Conservation (phyloP, 345 rosid genomes). For the Ceriops tagal region DNA sequence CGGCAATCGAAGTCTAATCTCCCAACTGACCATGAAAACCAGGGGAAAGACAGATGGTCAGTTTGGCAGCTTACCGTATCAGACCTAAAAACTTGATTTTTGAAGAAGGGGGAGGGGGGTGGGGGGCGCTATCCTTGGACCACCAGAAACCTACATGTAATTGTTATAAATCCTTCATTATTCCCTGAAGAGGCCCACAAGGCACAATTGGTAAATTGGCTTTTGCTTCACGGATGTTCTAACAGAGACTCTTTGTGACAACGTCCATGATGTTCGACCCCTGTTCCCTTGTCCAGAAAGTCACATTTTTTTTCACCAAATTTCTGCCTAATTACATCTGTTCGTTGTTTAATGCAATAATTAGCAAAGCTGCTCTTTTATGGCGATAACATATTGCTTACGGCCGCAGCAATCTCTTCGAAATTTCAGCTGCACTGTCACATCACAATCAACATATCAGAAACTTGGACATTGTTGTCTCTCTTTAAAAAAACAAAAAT, state of each 20-base stretch:
- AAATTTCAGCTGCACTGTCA: no score
- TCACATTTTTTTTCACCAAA: conserved; percentile 5
- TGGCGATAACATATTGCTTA: background rate
- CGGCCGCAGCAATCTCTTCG: background rate
- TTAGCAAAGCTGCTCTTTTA: background rate
- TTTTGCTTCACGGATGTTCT: conserved; percentile 40
- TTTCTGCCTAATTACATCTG: background rate
- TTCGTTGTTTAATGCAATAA: background rate
- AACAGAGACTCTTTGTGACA: conserved; percentile 8
- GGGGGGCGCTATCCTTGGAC: conserved; percentile 11
- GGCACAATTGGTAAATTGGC: conserved; percentile 18
- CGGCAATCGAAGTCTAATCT: no score
- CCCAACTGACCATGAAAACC: no score
- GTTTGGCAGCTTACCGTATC: background rate
- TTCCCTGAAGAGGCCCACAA: conserved; percentile 3
- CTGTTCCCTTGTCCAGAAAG: conserved; percentile 34
- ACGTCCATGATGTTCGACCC: conserved; percentile 15
- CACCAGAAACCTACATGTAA: conserved; percentile 19
- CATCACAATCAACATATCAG: no score
- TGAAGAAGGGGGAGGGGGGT: no score
- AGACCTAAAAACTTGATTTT: background rate
- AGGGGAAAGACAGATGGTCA: no score
- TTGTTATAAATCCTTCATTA: background rate
- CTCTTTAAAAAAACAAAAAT: no score
- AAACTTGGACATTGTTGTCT: no score